Conservation (phyloP, 2,329 filamentous ascomycete species). For the Paecilomyces variotii region DNA sequence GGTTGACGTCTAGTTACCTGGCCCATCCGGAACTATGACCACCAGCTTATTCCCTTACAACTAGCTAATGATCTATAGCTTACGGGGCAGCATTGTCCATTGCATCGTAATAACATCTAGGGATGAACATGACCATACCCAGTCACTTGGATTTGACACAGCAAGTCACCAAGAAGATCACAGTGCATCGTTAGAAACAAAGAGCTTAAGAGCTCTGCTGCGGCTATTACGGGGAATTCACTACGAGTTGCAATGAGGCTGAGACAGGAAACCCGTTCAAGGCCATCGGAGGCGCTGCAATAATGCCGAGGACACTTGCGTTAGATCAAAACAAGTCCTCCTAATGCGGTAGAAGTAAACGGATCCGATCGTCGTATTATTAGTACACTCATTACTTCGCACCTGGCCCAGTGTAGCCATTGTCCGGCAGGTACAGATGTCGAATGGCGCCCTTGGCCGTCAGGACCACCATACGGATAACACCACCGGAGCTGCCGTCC, state of each 20-base stretch:
- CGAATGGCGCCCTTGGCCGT: constrained; percentile 82
- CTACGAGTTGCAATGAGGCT: neutral
- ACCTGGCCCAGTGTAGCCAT: constrained; percentile 70
- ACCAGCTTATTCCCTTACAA: neutral
- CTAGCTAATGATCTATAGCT: neutral
- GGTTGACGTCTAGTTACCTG: neutral
- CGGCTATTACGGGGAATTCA: neutral
- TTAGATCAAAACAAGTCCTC: neutral
- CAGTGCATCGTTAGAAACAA: too few species aligned
- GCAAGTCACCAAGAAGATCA: neutral
- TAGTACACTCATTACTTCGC: constrained; percentile 30
- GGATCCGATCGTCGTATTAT: constrained; percentile 8
- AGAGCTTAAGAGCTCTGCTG: neutral
- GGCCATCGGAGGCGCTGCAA: neutral
- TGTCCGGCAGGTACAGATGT: constrained; percentile 93
- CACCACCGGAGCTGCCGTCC: constrained; percentile 97
- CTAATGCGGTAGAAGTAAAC: constrained; percentile 12
- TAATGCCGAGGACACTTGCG: neutral
- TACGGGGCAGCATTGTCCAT: neutral
- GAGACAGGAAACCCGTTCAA: neutral
- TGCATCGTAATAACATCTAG: too few species aligned
- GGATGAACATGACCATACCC: neutral
- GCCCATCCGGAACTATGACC: neutral
- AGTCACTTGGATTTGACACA: neutral
- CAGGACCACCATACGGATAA: constrained; percentile 95